These are phyloP conservation scores for Ceratobasidium papillatum DNA, from an alignment of 1,284 basidiomycete genomes.

Conservation along the genomic window DNA sequence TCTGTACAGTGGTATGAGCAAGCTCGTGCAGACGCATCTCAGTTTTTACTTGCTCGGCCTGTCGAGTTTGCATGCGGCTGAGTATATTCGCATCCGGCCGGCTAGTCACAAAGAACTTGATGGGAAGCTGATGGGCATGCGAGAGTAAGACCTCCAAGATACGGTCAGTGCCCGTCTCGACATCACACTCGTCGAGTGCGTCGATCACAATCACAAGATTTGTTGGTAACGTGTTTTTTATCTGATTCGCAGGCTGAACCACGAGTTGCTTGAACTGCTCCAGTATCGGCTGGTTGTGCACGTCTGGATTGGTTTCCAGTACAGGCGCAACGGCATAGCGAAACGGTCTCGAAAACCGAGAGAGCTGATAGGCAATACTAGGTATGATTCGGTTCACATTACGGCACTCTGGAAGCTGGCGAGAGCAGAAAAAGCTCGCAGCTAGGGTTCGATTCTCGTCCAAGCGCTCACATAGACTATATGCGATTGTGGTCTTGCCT, in stretches of 20 bases:
- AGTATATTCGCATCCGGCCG: neutral
- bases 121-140: neutral
- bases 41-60: neutral
- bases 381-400: no score
- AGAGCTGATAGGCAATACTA: neutral
- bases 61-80: neutral
- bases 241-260: neutral
- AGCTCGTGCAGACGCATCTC: conserved; percentile 6
- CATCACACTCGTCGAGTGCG: conserved; percentile 13
- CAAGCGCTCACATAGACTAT: conserved; percentile 15
- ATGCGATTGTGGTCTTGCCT: no score
- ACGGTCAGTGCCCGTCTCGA: neutral
- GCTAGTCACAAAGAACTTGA: neutral
- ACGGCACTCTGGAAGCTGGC: neutral
- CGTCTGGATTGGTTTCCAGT: neutral
- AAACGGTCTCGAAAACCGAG: conserved; percentile 1
- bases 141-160: neutral
- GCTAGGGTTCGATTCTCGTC: neutral
- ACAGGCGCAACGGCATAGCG: neutral
- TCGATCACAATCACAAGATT: conserved; percentile 1
- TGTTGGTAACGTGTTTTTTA: neutral
- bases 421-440: conserved; percentile 24
- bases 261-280: neutral
- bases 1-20: neutral
- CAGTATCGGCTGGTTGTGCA: neutral